phyloP scores from a whole-genome alignment of 2,329 filamentous ascomycete species.

The Bipolaris oryzae region DNA sequence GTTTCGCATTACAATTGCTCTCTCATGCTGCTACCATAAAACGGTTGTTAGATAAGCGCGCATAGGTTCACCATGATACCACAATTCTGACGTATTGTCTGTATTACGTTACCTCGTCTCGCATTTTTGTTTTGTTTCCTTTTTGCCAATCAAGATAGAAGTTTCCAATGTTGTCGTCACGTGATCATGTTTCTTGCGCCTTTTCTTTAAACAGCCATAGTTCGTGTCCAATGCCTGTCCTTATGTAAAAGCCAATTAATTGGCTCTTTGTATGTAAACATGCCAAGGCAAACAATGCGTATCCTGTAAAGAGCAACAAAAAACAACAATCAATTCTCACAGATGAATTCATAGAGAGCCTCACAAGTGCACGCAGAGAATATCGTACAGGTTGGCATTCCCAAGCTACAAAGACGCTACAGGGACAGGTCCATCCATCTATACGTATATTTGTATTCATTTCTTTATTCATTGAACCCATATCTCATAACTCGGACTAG shows the following conservation, averaged over 20 bases:
- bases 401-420: not conserved
- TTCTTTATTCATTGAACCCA: conserved; percentile 16
- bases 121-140: not conserved
- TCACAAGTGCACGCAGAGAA: not conserved
- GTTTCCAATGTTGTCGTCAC: not conserved
- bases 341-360: not conserved
- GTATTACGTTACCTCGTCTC: not conserved
- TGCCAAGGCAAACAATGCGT: no score
- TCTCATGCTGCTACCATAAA: not conserved
- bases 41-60: not conserved
- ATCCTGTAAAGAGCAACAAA: no score
- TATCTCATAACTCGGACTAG: conserved; percentile 27
- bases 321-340: not conserved
- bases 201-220: not conserved
- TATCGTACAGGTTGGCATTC: not conserved
- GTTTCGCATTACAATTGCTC: conserved; percentile 4
- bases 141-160: not conserved
- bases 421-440: not conserved
- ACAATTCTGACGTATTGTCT: not conserved
- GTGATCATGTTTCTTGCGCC: not conserved
- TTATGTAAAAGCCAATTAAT: not conserved
- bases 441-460: conserved; percentile 1
- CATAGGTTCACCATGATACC: not conserved
- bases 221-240: no score
- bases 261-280: not conserved